Base-by-base conservation (phyloP, 1,284 basidiomycete species). In the Fomitopsis pinicola region DNA sequence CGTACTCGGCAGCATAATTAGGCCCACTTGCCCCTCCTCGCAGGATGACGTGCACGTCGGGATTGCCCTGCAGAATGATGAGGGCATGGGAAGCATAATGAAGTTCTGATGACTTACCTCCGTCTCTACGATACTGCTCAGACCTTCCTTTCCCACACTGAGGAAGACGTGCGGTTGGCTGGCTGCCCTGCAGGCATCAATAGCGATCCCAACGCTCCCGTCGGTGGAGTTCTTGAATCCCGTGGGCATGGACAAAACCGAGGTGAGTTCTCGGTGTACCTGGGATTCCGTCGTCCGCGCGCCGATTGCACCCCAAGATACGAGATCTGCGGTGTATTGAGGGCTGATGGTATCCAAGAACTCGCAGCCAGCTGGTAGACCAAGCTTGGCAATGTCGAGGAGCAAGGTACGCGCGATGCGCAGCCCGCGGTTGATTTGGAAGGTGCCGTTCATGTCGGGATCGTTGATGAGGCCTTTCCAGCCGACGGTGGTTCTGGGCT, bases 381-480 rank as follows among this genome's bases (percentile, higher is more conserved):
- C 94, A 67, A 95, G 77, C 67, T 90, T 91, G 12, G 92, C 89
- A 66, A 98, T 83, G 68, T 96, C 92, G 57, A 97, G 83, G 42
- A 99, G 85, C 60, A 98, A 82, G 15, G 89, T 86, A 57, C 97
- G 91, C 5, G 95, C 97, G 59, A 92, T 83, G n/a, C 95, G 87
- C 55, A 99, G 84, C 46, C 97, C 97, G 72, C 92, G 95, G 85
- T 99, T 99, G 78, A 98, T 98, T 69, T 95, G 88, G 83, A 92
- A 96, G 71, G 80, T 86, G 57, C 83, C 84, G 73, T 95, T 94
- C 76, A 96, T 86, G 63, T 91, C 87, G 5, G 94, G 94, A 72
- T 95, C 92, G 73, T 98, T 99, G 79, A 99, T 98, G 65, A 99
- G 86, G 57, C 97, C 97, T 76, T 98, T 98, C 97, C 97, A 98